These are phyloP conservation scores for Allantophomopsis cytisporea DNA, from an alignment of 2,329 filamentous ascomycete genomes.

Conservation along the genomic window DNA sequence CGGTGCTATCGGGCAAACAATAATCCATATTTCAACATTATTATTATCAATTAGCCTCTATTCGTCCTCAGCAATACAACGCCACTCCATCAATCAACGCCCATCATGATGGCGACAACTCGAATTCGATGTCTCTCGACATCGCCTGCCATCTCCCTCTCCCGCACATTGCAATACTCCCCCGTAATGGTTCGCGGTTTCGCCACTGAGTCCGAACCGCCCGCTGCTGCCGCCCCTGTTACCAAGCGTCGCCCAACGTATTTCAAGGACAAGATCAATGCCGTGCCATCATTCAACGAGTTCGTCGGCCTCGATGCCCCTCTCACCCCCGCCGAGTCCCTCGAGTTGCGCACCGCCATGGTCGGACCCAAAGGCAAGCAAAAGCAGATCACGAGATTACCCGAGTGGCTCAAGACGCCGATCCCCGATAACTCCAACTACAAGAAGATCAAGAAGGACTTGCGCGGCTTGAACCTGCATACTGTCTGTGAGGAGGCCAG, in stretches of 20 bases:
- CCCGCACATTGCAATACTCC: neutral
- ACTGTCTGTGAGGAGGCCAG: slow-evolving; percentile 97
- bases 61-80: no score
- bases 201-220: slow-evolving; percentile 6
- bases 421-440: slow-evolving; percentile 77
- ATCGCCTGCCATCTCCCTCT: no score
- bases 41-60: no score
- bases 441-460: slow-evolving; percentile 88
- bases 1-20: no score
- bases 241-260: slow-evolving; percentile 18
- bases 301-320: slow-evolving; percentile 33
- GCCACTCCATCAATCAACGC: no score
- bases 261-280: slow-evolving; percentile 19
- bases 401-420: slow-evolving; percentile 91
- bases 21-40: no score
- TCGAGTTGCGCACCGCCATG: slow-evolving; percentile 45
- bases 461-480: slow-evolving; percentile 79
- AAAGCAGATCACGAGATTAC: slow-evolving; percentile 59
- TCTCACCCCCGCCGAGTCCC: slow-evolving; percentile 38
- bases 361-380: slow-evolving; percentile 50
- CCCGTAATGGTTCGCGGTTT: neutral
- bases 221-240: slow-evolving; percentile 5
- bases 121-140: no score
- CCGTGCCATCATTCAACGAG: slow-evolving; percentile 42
- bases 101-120: no score